phyloP scores from a whole-genome alignment of 1,284 basidiomycete genomes.

The Pholiota adiposa region DNA sequence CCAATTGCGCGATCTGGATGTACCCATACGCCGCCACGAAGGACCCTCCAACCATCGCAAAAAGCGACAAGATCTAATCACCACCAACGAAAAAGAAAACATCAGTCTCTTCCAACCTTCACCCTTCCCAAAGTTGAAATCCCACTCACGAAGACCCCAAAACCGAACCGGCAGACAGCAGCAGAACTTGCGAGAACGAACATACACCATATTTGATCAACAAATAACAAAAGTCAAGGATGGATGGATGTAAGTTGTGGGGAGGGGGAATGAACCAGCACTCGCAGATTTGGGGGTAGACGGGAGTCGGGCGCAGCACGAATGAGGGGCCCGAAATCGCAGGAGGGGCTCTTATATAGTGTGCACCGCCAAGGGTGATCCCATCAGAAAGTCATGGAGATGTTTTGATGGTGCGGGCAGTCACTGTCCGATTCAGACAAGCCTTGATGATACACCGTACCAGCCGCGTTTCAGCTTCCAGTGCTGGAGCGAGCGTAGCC shows the following conservation, averaged over 20 bases:
- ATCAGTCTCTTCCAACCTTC: background rate
- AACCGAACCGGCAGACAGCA: conserved; percentile 65
- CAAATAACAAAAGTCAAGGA: conserved; percentile 21
- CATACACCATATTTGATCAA: conserved; percentile 40
- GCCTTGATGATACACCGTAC: conserved; percentile 23
- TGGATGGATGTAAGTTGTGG: conserved; percentile 10
- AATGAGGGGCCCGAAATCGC: conserved; percentile 26
- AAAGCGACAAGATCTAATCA: conserved; percentile 44
- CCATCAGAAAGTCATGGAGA: conserved; percentile 1
- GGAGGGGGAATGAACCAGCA: conserved; percentile 24
- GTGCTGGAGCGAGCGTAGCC: background rate
- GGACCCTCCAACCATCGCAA: conserved; percentile 46
- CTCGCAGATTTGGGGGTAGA: conserved; percentile 19
- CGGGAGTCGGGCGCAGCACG: conserved; percentile 43
- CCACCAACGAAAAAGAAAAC: background rate
- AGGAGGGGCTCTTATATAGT: conserved; percentile 24
- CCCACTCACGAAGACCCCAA: conserved; percentile 57
- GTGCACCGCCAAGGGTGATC: conserved; percentile 1
- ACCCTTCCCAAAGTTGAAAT: background rate
- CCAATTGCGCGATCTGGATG: conserved; percentile 41
- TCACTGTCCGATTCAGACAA: background rate
- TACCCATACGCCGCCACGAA: conserved; percentile 48
- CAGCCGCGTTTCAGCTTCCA: background rate
- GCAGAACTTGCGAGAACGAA: conserved; percentile 54
- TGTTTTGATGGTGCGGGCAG: background rate